These are phyloP conservation scores for Rutstroemia sydowiana DNA, from an alignment of 2,329 filamentous ascomycete species.

Conservation along the genomic window DNA sequence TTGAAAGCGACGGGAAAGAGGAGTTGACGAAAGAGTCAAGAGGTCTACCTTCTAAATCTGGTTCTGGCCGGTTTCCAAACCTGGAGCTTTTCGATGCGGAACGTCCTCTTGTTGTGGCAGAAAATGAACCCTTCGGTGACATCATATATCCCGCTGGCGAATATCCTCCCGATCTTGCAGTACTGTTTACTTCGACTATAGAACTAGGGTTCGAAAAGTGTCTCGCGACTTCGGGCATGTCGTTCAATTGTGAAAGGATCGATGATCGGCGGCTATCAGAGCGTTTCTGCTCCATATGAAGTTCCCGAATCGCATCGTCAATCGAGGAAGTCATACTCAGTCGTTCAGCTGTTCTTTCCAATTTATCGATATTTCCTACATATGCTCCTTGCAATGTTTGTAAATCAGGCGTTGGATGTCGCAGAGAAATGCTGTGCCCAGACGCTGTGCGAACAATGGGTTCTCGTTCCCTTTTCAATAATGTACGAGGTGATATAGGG, in stretches of 20 bases:
- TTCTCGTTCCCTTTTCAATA: constrained; percentile 8
- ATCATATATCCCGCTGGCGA: constrained; percentile 61
- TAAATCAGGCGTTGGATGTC: constrained; percentile 55
- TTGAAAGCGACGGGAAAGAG: constrained; percentile 17
- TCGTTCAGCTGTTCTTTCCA: constrained; percentile 69
- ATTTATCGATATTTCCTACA: constrained; percentile 60
- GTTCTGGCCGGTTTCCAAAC: constrained; percentile 28
- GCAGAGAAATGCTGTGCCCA: constrained; percentile 30
- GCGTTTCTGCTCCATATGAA: constrained; percentile 64
- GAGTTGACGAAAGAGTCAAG: constrained; percentile 28
- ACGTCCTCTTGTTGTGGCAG: constrained; percentile 38
- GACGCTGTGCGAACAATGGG: constrained; percentile 25
- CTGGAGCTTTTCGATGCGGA: constrained; percentile 48
- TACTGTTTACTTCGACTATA: constrained; percentile 62
- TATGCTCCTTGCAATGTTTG: constrained; percentile 55
- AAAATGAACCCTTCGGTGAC: constrained; percentile 56
- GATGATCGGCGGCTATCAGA: constrained; percentile 61
- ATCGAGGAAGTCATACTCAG: constrained; percentile 68
- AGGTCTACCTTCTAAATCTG: constrained; percentile 29
- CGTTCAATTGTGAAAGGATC: constrained; percentile 40
- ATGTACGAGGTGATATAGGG: constrained; percentile 9
- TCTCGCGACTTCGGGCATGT: constrained; percentile 27
- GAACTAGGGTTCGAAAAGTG: constrained; percentile 46
- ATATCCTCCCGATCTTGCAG: constrained; percentile 62
- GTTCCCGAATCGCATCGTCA: constrained; percentile 67